Base-by-base conservation (phyloP, 805 yeast species). In the Cyberlindnera amylophila region DNA sequence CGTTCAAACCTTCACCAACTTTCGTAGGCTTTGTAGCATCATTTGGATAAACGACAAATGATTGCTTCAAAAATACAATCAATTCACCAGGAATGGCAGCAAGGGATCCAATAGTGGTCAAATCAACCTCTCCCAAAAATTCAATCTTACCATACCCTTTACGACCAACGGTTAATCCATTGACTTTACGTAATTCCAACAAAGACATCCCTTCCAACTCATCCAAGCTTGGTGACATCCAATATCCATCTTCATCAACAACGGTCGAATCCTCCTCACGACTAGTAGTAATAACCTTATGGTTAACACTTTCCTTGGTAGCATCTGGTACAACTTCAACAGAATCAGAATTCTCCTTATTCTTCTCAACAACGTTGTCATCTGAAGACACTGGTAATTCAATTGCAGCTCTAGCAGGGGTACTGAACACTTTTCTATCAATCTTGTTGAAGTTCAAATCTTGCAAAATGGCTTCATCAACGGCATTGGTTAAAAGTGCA, bases 61-160 rank as follows among this genome's bases (percentile, higher is more conserved):
- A 66, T 52, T 77, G 78, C 26, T 74, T 68, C 26, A 72, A 74
- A 53, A 93, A 79, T 2, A 72, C 66, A 32, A 91, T 74, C 14
- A 86, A 53, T 17, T 74, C 76, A 17, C 88, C 89, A 34, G 87
- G 74, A 26, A 86, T 75, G 34, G 79, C 75, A 13, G 81, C 74
- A 42, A 79, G 62, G 39, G 78, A 72, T 3, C 83, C 73, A 51
- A 82, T 70, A 4, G 78, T 64, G 0, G 95, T 78, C 50, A 93
- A 70, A 62, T 93, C 97, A 36, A 93, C 95, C 0, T 96, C 95
- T 40, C 74, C 70, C 38, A 79, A 59, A 60, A 90, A 93, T 57
- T 81, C 83, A 37, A 93, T 74, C 41, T 77, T 69, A 35, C 99
- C 99, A 56, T 70, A 79, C 8, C 66, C 64, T 47, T 74, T 74